Evolutionary conservation across 1,139 yeast genomes (phyloP).

Genomic region (Candida sanyaensis): DNA sequence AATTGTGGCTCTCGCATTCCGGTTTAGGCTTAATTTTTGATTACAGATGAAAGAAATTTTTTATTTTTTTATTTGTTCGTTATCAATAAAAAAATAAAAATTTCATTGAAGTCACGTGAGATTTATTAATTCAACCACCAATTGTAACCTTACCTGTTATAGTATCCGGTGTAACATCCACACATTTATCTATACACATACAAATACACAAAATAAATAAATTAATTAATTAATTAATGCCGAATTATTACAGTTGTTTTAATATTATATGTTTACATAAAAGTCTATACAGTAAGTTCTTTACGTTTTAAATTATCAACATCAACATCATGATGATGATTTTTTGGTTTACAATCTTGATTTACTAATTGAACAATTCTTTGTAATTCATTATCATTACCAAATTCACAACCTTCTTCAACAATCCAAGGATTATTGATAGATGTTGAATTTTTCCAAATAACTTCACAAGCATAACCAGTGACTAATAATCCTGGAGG

Average conservation of each 20-base stretch:
- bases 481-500: conserved; percentile 92
- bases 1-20: too few species aligned
- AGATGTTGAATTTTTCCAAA: conserved; percentile 23
- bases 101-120: not conserved
- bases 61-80: too few species aligned
- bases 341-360: not conserved
- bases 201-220: not conserved
- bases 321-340: too few species aligned
- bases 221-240: not conserved
- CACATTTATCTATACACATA: too few species aligned
- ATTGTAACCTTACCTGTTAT: too few species aligned
- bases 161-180: too few species aligned
- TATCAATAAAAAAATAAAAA: too few species aligned
- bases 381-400: conserved; percentile 7
- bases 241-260: not conserved
- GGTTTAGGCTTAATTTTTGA: too few species aligned
- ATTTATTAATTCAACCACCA: not conserved
- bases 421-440: conserved; percentile 40
- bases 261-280: not conserved
- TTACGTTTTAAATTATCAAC: not conserved
- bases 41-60: too few species aligned
- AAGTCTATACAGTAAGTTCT: not conserved
- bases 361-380: conserved; percentile 5
- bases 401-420: conserved; percentile 54
- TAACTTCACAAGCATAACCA: conserved; percentile 76